Conservation (phyloP, 2,329 filamentous ascomycete species). For the Ceratocystis eucalypticola region DNA sequence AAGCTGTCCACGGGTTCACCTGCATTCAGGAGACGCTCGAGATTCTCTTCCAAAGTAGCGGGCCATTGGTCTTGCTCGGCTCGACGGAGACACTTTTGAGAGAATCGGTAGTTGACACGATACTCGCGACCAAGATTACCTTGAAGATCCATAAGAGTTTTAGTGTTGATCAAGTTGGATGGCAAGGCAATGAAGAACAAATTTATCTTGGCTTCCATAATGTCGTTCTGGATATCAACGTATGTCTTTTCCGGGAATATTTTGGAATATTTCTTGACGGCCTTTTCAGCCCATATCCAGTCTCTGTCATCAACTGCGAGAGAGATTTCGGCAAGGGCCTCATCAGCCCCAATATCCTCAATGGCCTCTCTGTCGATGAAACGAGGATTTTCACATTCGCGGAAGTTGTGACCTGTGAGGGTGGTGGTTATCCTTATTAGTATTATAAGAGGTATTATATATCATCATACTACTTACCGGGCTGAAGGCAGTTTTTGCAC, state of each 20-base stretch:
- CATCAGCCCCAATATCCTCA: constrained; percentile 34
- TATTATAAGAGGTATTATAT: too few relatives aligned
- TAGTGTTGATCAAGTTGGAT: constrained; percentile 40
- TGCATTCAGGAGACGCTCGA: constrained; percentile 50
- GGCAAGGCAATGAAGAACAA: constrained; percentile 52
- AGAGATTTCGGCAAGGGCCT: constrained; percentile 37
- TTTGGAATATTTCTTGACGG: constrained; percentile 48
- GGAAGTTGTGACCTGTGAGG: constrained; percentile 38
- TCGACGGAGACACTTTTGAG: constrained; percentile 41
- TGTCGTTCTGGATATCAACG: constrained; percentile 43
- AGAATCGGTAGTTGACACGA: constrained; percentile 49
- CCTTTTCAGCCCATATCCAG: constrained; percentile 33
- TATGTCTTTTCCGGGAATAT: constrained; percentile 44
- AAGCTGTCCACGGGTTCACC: constrained; percentile 49
- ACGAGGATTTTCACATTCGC: constrained; percentile 46
- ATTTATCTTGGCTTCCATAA: constrained; percentile 40
- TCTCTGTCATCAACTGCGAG: background rate
- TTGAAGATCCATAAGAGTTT: constrained; percentile 60
- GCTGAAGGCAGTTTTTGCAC: constrained; percentile 45
- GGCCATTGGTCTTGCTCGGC: constrained; percentile 50
- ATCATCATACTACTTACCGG: constrained; percentile 37
- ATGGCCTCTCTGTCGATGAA: constrained; percentile 45
- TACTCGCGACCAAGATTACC: constrained; percentile 53
- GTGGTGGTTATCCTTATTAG: background rate
- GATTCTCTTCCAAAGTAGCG: constrained; percentile 42